A percentile compares a stretch with the other conserved stretches of the same genome.
Evolutionary conservation across 331 rosid genomes (phyloP).

Genomic region (Acacia concinna): DNA sequence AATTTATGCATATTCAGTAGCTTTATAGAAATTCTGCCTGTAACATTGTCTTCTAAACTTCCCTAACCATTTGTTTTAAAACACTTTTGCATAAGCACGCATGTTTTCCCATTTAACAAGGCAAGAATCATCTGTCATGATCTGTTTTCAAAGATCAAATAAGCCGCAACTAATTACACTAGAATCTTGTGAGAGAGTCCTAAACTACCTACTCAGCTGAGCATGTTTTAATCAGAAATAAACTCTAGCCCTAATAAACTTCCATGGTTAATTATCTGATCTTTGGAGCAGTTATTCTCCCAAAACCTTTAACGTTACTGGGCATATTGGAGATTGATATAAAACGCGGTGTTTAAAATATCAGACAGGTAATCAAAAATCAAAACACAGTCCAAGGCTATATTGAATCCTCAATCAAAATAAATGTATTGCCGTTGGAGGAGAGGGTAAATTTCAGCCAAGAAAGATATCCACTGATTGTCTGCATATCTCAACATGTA

Average conservation of each 20-base stretch:
- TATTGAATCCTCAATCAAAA: neutral
- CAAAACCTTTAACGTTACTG: neutral
- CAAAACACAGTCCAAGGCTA: neutral
- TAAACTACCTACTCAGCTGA: neutral
- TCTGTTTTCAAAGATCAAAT: neutral
- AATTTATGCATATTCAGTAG: neutral
- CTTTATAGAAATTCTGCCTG: neutral
- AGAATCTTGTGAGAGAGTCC: slow-evolving; percentile 5
- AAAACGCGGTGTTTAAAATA: neutral
- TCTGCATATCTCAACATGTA: neutral
- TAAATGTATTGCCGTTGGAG: neutral
- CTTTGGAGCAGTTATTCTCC: neutral
- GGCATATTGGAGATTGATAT: neutral
- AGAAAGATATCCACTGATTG: neutral
- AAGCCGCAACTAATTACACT: neutral
- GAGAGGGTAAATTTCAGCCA: neutral
- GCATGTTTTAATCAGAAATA: neutral
- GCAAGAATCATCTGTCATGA: slow-evolving; percentile 21
- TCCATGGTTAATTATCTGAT: neutral
- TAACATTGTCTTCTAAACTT: neutral
- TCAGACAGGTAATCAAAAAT: neutral
- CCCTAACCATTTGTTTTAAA: neutral
- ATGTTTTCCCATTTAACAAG: slow-evolving; percentile 1
- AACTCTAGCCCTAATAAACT: neutral
- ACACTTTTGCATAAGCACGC: neutral